phyloP scores from a whole-genome alignment of 768 basidiomycete species.

The Tulasnella sp. region DNA sequence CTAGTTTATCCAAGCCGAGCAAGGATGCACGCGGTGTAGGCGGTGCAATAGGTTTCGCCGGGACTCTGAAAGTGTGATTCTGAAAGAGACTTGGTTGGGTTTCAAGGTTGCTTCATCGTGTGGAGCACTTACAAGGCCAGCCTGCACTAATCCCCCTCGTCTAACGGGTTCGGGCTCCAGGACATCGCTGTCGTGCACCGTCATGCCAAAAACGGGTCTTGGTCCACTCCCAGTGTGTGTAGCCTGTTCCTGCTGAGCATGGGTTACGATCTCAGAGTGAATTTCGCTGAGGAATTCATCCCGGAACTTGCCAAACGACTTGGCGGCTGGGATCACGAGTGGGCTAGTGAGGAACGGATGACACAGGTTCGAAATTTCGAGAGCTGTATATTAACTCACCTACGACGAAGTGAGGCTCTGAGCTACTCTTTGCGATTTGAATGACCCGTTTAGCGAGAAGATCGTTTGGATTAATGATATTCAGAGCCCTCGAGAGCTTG shows the following conservation, averaged over 20 bases:
- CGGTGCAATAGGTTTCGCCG: constrained; percentile 59
- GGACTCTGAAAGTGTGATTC: constrained; percentile 76
- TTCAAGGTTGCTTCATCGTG: constrained; percentile 12
- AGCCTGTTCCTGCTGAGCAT: constrained; percentile 51
- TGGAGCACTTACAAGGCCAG: constrained; percentile 41
- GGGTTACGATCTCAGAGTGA: constrained; percentile 66
- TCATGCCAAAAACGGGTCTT: constrained; percentile 62
- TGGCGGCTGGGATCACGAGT: constrained; percentile 41
- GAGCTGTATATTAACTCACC: constrained; percentile 33
- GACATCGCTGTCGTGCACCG: constrained; percentile 67
- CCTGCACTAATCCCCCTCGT: constrained; percentile 64
- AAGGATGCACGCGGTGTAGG: constrained; percentile 68
- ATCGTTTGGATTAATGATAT: constrained; percentile 73
- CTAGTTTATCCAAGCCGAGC: constrained; percentile 79
- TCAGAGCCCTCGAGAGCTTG: constrained; percentile 69
- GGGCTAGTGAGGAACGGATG: constrained; percentile 7
- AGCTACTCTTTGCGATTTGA: constrained; percentile 64
- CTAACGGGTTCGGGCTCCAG: constrained; percentile 69
- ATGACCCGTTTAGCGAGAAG: constrained; percentile 66
- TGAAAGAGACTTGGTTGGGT: background rate
- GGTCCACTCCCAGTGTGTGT: constrained; percentile 32
- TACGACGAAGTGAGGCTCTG: constrained; percentile 50
- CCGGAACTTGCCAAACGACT: constrained; percentile 77
- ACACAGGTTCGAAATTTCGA: background rate
- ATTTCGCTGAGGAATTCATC: constrained; percentile 66